phyloP scores from a whole-genome alignment of 345 rosid genomes.

The Brassica nigra region DNA sequence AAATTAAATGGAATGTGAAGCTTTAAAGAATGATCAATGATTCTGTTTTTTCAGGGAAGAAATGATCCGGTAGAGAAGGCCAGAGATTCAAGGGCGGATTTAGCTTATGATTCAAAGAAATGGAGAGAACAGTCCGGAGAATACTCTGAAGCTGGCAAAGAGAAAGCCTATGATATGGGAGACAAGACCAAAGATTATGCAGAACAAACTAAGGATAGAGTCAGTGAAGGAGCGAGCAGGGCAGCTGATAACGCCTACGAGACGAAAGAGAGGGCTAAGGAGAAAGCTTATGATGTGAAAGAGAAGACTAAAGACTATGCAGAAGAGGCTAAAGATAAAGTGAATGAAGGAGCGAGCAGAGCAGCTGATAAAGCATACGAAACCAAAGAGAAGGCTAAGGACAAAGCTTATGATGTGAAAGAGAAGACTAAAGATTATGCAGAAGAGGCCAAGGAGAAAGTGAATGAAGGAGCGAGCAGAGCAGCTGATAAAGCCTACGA shows the following conservation, averaged over 20 bases:
- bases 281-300: conserved; percentile 11
- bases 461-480: conserved; percentile 22
- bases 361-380: conserved; percentile 31
- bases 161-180: not conserved
- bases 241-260: conserved; percentile 32
- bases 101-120: conserved; percentile 41
- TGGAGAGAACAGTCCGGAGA: conserved; percentile 42
- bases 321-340: conserved; percentile 2
- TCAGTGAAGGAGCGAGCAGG: conserved; percentile 14
- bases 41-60: conserved; percentile 24
- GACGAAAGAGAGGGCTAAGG: not conserved
- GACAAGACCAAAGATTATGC: conserved; percentile 18
- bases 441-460: conserved; percentile 2
- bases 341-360: conserved; percentile 21
- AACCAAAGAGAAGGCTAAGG: not conserved
- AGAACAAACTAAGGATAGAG: not conserved
- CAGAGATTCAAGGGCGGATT: conserved; percentile 41
- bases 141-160: conserved; percentile 28
- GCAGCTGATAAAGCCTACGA: conserved; percentile 32
- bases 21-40: not conserved
- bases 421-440: conserved; percentile 17
- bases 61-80: conserved; percentile 38
- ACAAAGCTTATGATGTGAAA: conserved; percentile 13
- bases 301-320: conserved; percentile 11
- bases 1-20: not conserved